Evolutionary conservation across 352 stramenopile genomes (phyloP), one percentile per base, ranked within the genome.

Genomic region (Phytopythium mirpurense): DNA sequence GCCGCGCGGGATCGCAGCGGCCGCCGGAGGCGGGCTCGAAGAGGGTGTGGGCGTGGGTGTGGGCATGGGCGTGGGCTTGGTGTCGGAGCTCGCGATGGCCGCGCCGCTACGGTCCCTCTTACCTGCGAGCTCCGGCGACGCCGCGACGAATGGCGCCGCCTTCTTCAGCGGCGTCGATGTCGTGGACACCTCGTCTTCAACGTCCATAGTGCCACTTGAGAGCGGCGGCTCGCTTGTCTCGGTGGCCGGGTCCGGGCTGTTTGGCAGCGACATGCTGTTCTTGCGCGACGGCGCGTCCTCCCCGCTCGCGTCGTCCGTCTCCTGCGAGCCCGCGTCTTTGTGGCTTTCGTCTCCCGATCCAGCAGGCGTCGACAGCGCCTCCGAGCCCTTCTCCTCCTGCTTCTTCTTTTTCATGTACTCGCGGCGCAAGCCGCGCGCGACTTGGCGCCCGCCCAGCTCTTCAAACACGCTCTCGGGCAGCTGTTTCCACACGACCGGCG

Each of bases 381-480:
- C 78, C 10, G 67, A 67, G 10, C 81, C 78, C 45, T 86, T 80
- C 51, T 90, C 85, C 24, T 95, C 82, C 35, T 93, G 83, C 37
- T 92, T 93, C 60, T 92, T 95, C 63, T 90, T 90, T 44, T 85
- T 89, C 56, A 93, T 75, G 44, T 81, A 79, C 38, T 95, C 84
- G 52, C 80, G 75, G 57, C 85, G 83, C 16, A 69, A 23, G 11
- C 65, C 69, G 9, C 84, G 83, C 2, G 83, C 85, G 1, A 71
- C 65, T 41, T 63, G 52, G 15, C 82, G 72, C 9, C 83, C 85
- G n/a, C 85, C 85, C 67, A 95, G 78, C 14, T 93, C 83, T 62
- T 93, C 83, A 54, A 95, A 95, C 3, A 95, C 82, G 56, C 46
- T 73, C 12, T 95, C 85, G 7, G 85, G 85, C 42, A 95, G 61